These are phyloP conservation scores for Talaromyces islandicus DNA, from an alignment of 2,329 filamentous ascomycete species.

Conservation along the genomic window DNA sequence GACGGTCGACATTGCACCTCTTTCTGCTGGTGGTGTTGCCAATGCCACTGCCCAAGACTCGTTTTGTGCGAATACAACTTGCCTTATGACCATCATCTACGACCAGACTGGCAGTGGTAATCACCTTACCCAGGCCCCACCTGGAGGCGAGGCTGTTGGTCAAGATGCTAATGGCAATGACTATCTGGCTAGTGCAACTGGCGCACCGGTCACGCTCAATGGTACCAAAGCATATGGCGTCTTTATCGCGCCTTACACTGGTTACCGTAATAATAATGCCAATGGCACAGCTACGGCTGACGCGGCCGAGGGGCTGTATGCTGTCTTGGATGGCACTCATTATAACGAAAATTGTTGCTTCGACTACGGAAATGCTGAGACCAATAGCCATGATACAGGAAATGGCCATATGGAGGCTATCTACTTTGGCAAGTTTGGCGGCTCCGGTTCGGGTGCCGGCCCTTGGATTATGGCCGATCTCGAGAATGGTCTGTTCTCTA, in stretches of 20 bases:
- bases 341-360: conserved; percentile 19
- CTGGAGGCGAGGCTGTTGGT: conserved; percentile 46
- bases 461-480: conserved; percentile 67
- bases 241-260: conserved; percentile 55
- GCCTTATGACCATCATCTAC: conserved; percentile 59
- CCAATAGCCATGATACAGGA: conserved; percentile 48
- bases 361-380: conserved; percentile 52
- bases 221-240: conserved; percentile 60
- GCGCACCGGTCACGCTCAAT: conserved; percentile 56
- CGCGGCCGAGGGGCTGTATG: conserved; percentile 36
- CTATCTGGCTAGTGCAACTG: conserved; percentile 53
- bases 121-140: conserved; percentile 57
- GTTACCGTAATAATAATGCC: conserved; percentile 55
- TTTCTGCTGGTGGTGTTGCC: conserved; percentile 56
- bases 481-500: conserved; percentile 62
- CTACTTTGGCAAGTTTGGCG: conserved; percentile 53
- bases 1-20: conserved; percentile 45
- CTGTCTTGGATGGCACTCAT: conserved; percentile 28
- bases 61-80: conserved; percentile 58
- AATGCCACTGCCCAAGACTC: conserved; percentile 55
- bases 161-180: conserved; percentile 55
- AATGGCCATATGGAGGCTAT: conserved; percentile 65
- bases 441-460: conserved; percentile 54
- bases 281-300: conserved; percentile 52
- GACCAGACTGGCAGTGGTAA: conserved; percentile 60